Evolutionary conservation across 164 flowering plant genomes (phyloP).

Genomic region (Cinnamomum chago): DNA sequence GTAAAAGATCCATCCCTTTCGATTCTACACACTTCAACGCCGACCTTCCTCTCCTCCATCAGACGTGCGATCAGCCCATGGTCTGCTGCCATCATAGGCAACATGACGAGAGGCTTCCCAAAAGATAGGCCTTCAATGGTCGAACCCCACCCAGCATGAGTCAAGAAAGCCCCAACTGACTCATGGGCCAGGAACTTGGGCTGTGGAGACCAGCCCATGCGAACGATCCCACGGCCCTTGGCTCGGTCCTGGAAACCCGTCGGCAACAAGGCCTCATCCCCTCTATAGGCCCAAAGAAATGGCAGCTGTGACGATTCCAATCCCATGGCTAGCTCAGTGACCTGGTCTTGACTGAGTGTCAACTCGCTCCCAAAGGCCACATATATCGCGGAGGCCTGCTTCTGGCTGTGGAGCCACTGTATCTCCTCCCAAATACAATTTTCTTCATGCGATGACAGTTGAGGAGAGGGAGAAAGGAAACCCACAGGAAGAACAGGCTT

Average conservation of each 20-base stretch:
- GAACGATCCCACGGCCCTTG: constrained; percentile 24
- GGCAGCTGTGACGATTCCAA: constrained; percentile 26
- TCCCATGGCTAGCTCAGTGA: constrained; percentile 29
- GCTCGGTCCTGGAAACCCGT: constrained; percentile 31
- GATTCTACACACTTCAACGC: constrained; percentile 31
- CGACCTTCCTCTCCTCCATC: constrained; percentile 37
- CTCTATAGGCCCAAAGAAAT: constrained; percentile 41
- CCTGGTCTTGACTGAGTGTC: constrained; percentile 17
- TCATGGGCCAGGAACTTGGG: constrained; percentile 31
- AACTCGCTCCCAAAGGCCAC: constrained; percentile 36
- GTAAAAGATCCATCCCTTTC: constrained; percentile 35
- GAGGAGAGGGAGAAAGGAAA: background rate
- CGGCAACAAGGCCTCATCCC: constrained; percentile 16
- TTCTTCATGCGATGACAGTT: background rate
- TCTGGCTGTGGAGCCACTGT: constrained; percentile 14
- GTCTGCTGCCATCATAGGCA: constrained; percentile 24
- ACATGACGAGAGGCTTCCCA: constrained; percentile 23
- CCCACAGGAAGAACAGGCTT: constrained; percentile 20
- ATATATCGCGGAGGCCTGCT: constrained; percentile 15
- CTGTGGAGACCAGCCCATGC: constrained; percentile 42
- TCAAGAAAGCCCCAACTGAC: constrained; percentile 38
- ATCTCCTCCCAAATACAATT: constrained; percentile 19
- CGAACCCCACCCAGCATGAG: constrained; percentile 48
- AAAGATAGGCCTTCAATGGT: constrained; percentile 31
- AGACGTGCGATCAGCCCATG: constrained; percentile 32